A percentile compares a stretch with the other conserved stretches of the same genome.
Conservation (phyloP, 2,329 filamentous ascomycete species). For the Chrysoporthe puriensis region DNA sequence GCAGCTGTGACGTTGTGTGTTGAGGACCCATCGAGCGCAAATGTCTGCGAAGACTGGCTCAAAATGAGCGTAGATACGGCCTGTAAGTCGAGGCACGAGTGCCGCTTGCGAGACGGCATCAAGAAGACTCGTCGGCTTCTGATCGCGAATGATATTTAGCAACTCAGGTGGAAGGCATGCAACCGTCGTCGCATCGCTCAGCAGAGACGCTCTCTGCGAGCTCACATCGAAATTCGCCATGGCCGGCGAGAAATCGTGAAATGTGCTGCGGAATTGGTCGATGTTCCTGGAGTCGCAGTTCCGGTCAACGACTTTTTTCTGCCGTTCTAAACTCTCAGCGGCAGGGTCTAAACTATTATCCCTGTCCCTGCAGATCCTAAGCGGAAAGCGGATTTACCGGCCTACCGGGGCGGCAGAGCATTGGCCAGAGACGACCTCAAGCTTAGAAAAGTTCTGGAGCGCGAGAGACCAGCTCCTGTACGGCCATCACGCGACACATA, state of each 20-base stretch:
- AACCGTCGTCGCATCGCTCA: slow-evolving; percentile 57
- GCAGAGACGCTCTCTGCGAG: slow-evolving; percentile 58
- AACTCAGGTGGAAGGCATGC: slow-evolving; percentile 71
- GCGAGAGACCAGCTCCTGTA: slow-evolving; percentile 8
- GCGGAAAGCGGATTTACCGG: slow-evolving; percentile 16
- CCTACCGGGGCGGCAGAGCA: slow-evolving; percentile 24
- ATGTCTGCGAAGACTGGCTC: slow-evolving; percentile 79
- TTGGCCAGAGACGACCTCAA: slow-evolving; percentile 22
- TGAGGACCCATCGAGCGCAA: slow-evolving; percentile 75
- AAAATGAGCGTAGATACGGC: slow-evolving; percentile 74
- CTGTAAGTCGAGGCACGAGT: slow-evolving; percentile 71
- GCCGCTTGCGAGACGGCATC: slow-evolving; percentile 71
- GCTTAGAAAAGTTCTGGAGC: slow-evolving; percentile 28
- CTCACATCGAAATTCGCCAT: slow-evolving; percentile 63
- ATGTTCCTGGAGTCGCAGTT: slow-evolving; percentile 30
- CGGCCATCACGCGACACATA: slow-evolving; percentile 14
- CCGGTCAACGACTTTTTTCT: slow-evolving; percentile 32
- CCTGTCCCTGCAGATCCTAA: slow-evolving; percentile 22
- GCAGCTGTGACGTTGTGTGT: slow-evolving; percentile 43
- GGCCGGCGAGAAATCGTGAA: slow-evolving; percentile 36
- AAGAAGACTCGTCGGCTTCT: slow-evolving; percentile 68
- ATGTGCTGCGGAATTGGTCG: slow-evolving; percentile 21
- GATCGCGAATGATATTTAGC: slow-evolving; percentile 65
- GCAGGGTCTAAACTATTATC: slow-evolving; percentile 18
- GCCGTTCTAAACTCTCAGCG: slow-evolving; percentile 5